These are phyloP conservation scores for Echria macrotheca DNA, from an alignment of 495 filamentous ascomycete genomes.

Conservation along the genomic window DNA sequence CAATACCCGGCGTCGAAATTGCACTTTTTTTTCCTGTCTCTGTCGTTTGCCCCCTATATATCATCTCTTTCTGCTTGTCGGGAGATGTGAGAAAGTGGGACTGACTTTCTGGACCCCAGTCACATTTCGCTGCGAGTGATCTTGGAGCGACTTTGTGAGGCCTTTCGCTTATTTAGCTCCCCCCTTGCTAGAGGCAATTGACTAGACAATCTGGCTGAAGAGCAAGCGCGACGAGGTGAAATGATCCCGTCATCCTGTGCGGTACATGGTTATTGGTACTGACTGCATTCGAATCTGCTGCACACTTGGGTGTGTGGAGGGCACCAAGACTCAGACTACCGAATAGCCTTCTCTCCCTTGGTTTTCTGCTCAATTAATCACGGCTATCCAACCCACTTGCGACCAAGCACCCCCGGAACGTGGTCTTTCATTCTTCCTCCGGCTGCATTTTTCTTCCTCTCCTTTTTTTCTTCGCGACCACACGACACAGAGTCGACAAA, in stretches of 20 bases:
- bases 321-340: slow-evolving; percentile 10
- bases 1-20: slow-evolving; percentile 11
- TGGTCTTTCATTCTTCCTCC: slow-evolving; percentile 1
- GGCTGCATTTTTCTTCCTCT: neutral
- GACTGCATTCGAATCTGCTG: neutral
- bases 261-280: neutral
- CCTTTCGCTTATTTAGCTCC: no score
- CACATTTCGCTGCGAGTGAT: no score
- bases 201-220: slow-evolving; percentile 17
- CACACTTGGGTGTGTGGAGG: neutral
- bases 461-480: neutral
- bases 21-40: neutral
- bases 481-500: neutral
- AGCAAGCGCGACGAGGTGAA: slow-evolving; percentile 11
- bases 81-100: no score
- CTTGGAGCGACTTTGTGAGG: no score
- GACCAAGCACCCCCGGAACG: slow-evolving; percentile 3
- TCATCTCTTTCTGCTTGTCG: no score
- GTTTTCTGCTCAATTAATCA: slow-evolving; percentile 13
- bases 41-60: neutral
- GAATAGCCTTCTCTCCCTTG: slow-evolving; percentile 17
- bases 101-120: no score
- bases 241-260: slow-evolving; percentile 18
- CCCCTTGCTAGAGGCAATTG: no score
- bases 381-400: slow-evolving; percentile 12